Evolutionary conservation across 140 eudicot species (phyloP).

Genomic region (Stevia rebaudiana): DNA sequence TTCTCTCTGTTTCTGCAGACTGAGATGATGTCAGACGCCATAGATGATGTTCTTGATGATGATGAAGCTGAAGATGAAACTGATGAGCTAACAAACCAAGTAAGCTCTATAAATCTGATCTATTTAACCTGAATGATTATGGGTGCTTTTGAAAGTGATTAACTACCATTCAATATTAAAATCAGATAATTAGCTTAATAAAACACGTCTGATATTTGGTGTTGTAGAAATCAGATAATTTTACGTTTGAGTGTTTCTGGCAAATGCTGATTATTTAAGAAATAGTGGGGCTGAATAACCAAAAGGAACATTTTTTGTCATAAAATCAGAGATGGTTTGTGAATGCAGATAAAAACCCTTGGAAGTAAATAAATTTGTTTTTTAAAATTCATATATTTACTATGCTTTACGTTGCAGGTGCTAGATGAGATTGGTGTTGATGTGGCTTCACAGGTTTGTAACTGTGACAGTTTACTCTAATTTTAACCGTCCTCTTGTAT

Average conservation of each 20-base stretch:
- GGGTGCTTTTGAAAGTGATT: neutral
- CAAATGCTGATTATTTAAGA: neutral
- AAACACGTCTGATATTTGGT: neutral
- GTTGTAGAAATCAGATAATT: neutral
- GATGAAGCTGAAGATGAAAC: constrained; percentile 99
- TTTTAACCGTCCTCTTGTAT: constrained; percentile 6
- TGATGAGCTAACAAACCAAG: constrained; percentile 94
- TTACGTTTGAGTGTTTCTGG: neutral
- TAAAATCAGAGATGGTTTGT: neutral
- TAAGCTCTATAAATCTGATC: constrained; percentile 15
- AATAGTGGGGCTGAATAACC: neutral
- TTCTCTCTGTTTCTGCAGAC: constrained; percentile 44
- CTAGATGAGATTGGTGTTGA: constrained; percentile 95
- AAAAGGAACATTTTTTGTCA: neutral
- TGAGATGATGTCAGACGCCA: constrained; percentile 98
- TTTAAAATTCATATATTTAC: neutral
- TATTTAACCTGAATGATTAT: constrained; percentile 4
- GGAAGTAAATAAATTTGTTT: neutral
- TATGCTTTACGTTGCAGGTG: constrained; percentile 48
- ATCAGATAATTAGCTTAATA: constrained; percentile 1
- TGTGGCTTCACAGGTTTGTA: constrained; percentile 96
- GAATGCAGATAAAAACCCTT: neutral
- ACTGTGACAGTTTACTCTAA: neutral
- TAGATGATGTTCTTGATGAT: constrained; percentile 83
- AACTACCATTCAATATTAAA: neutral